Evolutionary conservation across 805 yeast genomes (phyloP), one percentile per base, ranked within the genome.

Genomic region (Blastobotrys robertii): DNA sequence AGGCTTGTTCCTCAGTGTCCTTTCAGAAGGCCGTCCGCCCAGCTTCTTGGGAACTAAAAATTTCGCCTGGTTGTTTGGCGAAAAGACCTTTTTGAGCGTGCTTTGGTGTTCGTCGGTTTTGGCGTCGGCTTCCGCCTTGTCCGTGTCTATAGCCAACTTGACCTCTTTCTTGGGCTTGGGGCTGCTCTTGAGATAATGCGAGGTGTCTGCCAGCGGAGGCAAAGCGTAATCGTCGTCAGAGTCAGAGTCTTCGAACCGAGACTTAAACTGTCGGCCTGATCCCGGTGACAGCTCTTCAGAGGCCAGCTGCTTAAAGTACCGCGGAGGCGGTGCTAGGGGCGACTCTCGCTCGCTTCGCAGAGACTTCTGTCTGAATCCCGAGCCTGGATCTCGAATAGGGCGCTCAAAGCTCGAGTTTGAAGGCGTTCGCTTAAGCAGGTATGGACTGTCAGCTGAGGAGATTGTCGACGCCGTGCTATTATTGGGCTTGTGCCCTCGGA

Each of bases 231-330:
- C 64, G 31, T 57, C 60, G 6, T 60, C 64, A 8, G 59, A 50
- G 42, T 60, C 64, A 4, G 58, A 50, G 40, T 60, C 65, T 15
- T 57, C 59, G 35, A 60, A 48, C 8, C 64, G 53, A n/a, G 62
- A 57, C 29, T 43, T 38, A 54, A 59, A 59, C 14, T 10, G 36
- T 30, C 25, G 25, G 12, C 37, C 34, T 8, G 41, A 44, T 9
- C 46, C 28, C 10, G 42, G 22, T 42, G 25, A 14, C 34, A 29
- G 30, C 10, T 16, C 29, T 6, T 19, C 25, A 4, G 25, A 19
- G 6, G 25, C 25, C 25, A 19, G 6, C 6, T 19, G 25, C 6
- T 6, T 19, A 6, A 19, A 19, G 25, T 19, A 19, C 25, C 25
- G 25, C 6, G 25, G 25, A 19, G 25, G 25, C 4, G 25, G 25